phyloP scores from a whole-genome alignment of 2,329 filamentous ascomycete species.

The Microcera coccophila region DNA sequence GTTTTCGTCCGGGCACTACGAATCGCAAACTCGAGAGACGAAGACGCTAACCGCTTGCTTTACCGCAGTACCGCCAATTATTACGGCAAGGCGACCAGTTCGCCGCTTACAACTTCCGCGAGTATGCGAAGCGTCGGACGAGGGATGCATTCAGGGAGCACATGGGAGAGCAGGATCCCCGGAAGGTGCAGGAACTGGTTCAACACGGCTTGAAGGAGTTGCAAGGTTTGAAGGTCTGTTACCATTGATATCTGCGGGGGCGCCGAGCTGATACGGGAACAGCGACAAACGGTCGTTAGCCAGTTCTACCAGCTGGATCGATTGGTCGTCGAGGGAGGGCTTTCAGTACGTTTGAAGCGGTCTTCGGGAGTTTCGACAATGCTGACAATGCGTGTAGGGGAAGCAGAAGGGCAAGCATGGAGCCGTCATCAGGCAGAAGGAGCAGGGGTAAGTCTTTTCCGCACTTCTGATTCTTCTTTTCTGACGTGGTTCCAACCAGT shows the following conservation, averaged over 20 bases:
- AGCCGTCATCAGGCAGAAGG: conserved; percentile 70
- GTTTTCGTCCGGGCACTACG: no score
- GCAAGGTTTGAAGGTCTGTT: conserved; percentile 78
- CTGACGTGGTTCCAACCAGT: conserved; percentile 8
- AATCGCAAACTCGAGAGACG: not conserved
- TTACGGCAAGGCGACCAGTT: conserved; percentile 84
- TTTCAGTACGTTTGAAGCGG: conserved; percentile 53
- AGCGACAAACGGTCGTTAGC: conserved; percentile 94
- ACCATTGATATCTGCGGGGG: no score
- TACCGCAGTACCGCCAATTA: conserved; percentile 77
- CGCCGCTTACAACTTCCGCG: conserved; percentile 93
- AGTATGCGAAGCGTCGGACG: conserved; percentile 89
- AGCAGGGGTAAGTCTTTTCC: conserved; percentile 70
- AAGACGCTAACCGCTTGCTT: not conserved
- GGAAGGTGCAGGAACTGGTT: conserved; percentile 80
- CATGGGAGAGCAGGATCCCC: conserved; percentile 65
- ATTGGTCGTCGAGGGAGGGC: conserved; percentile 86
- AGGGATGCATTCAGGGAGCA: conserved; percentile 86
- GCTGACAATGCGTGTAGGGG: conserved; percentile 45
- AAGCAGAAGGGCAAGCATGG: conserved; percentile 66
- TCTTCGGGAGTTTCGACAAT: not conserved
- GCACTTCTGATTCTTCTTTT: no score
- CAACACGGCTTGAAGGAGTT: conserved; percentile 85
- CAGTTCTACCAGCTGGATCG: conserved; percentile 91
- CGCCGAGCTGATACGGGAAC: conserved; percentile 7